These are phyloP conservation scores for Gossypium lobatum DNA, from an alignment of 441 rosid species.

Conservation along the genomic window DNA sequence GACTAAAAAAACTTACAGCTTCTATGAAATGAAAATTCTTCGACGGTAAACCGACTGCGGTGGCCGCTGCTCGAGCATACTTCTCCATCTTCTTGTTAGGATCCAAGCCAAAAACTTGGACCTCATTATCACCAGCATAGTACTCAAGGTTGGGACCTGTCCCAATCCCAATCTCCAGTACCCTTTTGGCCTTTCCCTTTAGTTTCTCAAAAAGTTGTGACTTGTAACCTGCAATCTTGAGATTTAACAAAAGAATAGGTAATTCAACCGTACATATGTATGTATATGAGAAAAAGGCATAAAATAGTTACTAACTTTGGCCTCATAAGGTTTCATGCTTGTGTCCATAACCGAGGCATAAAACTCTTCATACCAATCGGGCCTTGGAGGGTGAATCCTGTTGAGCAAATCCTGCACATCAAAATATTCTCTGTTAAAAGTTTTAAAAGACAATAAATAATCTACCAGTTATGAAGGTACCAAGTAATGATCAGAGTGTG, in stretches of 20 bases:
- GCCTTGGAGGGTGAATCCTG: constrained; percentile 61
- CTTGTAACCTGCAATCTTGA: constrained; percentile 62
- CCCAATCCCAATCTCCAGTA: constrained; percentile 86
- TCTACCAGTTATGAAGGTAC: constrained; percentile 20
- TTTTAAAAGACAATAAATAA: background rate
- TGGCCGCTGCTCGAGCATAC: constrained; percentile 62
- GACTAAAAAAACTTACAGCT: constrained; percentile 37
- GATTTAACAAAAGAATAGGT: background rate
- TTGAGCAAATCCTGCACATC: constrained; percentile 37
- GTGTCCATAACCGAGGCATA: constrained; percentile 47
- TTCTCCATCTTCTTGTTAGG: constrained; percentile 70
- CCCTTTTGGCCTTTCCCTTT: constrained; percentile 53
- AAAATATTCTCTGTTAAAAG: background rate
- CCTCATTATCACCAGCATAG: constrained; percentile 39
- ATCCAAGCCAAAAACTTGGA: constrained; percentile 68
- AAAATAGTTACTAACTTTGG: constrained; percentile 43
- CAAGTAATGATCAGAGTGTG: constrained; percentile 22
- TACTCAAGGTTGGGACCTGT: constrained; percentile 83
- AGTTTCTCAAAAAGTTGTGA: constrained; percentile 47
- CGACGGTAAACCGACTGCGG: constrained; percentile 53
- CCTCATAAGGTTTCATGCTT: constrained; percentile 54
- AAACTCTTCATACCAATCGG: constrained; percentile 78
- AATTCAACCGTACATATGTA: background rate
- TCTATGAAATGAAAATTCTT: constrained; percentile 55
- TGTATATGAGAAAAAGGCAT: background rate